Evolutionary conservation across 345 rosid species (phyloP).

Genomic region (Ricinus communis): DNA sequence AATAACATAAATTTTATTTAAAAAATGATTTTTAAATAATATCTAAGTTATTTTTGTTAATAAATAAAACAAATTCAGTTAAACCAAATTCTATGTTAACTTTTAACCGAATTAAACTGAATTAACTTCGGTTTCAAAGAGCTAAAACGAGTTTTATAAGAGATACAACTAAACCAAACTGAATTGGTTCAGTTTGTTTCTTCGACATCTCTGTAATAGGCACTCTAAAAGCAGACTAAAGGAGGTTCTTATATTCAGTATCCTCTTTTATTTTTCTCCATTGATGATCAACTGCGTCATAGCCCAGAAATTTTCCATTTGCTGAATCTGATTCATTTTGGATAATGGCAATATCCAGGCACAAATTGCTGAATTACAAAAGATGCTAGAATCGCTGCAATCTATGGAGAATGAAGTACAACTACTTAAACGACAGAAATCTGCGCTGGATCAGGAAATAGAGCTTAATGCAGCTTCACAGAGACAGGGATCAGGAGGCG

Average conservation of each 20-base stretch:
- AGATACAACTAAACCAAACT: too few species aligned
- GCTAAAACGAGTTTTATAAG: too few species aligned
- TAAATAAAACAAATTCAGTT: too few species aligned
- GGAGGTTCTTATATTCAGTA: neutral
- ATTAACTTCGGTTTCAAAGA: too few species aligned
- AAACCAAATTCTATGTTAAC: too few species aligned
- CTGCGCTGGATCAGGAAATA: conserved; percentile 58
- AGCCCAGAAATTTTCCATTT: neutral
- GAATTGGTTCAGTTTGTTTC: too few species aligned
- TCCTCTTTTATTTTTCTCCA: neutral
- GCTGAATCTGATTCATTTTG: conserved; percentile 1
- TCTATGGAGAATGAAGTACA: conserved; percentile 80
- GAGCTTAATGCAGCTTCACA: conserved; percentile 47
- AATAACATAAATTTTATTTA: too few species aligned
- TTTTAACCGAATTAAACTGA: too few species aligned
- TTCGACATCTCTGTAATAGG: too few species aligned
- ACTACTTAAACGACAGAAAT: conserved; percentile 73
- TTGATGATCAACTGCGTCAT: neutral
- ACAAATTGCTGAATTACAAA: conserved; percentile 82
- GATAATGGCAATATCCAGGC: conserved; percentile 51
- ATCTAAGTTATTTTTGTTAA: too few species aligned
- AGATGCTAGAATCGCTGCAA: conserved; percentile 70
- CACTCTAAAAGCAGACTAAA: neutral
- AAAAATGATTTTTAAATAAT: too few species aligned
- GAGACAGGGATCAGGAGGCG: conserved; percentile 82